phyloP scores from a whole-genome alignment of 2,329 filamentous ascomycete species.

The Aspergillus quadrilineatus region DNA sequence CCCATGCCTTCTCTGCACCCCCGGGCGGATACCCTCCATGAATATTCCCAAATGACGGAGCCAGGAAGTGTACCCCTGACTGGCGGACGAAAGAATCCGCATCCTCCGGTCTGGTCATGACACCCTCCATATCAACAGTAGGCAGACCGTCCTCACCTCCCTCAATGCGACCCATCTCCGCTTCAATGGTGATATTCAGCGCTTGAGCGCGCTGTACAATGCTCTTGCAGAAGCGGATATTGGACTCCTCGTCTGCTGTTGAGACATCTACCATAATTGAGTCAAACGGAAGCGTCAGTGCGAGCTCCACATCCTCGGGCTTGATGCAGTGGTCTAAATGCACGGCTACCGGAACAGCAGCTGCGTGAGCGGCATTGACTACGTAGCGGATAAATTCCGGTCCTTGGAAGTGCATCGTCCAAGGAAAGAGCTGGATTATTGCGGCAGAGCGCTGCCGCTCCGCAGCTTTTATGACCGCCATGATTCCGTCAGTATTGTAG shows the following conservation, averaged over 20 bases:
- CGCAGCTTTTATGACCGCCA: slow-evolving; percentile 64
- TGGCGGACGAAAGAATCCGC: slow-evolving; percentile 62
- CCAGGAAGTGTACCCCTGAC: slow-evolving; percentile 68
- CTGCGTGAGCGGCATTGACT: slow-evolving; percentile 52
- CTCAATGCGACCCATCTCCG: slow-evolving; percentile 66
- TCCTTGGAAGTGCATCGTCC: slow-evolving; percentile 64
- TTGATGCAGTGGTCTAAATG: slow-evolving; percentile 64
- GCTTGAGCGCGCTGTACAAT: slow-evolving; percentile 39
- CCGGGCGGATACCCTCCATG: slow-evolving; percentile 27
- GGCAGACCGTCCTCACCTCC: slow-evolving; percentile 72
- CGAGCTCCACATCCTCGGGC: slow-evolving; percentile 53
- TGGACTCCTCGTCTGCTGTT: slow-evolving; percentile 66
- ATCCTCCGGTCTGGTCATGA: slow-evolving; percentile 65
- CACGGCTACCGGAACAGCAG: slow-evolving; percentile 57
- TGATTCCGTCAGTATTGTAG: slow-evolving; percentile 67
- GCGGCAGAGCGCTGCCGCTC: slow-evolving; percentile 63
- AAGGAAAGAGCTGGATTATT: slow-evolving; percentile 69
- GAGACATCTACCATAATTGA: slow-evolving; percentile 73
- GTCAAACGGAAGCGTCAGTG: slow-evolving; percentile 60
- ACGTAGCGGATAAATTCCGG: slow-evolving; percentile 52
- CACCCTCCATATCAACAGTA: slow-evolving; percentile 57
- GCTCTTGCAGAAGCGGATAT: slow-evolving; percentile 60
- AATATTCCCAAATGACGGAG: slow-evolving; percentile 48
- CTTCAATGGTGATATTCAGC: slow-evolving; percentile 59
- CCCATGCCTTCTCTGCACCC: slow-evolving; percentile 15